Evolutionary conservation across 1,284 basidiomycete species (phyloP).

Genomic region (Anthracocystis walkeri): DNA sequence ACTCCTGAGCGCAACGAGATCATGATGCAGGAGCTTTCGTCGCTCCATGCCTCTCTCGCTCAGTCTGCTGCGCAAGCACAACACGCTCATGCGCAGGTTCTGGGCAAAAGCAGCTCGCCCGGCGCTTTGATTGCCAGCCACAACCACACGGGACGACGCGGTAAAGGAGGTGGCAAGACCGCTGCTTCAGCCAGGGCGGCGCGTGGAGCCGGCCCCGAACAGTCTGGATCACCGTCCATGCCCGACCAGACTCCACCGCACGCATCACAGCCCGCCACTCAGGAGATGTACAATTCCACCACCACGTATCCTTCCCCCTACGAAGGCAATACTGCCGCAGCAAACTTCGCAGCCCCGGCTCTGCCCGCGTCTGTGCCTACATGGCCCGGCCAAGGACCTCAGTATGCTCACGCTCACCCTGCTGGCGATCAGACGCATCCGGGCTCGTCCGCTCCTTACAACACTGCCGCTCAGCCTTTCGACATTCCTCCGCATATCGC

Average conservation of each 20-base stretch:
- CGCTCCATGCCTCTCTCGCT: constrained; percentile 83
- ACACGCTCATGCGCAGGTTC: constrained; percentile 58
- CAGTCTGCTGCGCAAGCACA: constrained; percentile 66
- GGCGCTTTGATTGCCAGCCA: constrained; percentile 44
- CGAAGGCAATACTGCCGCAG: constrained; percentile 8
- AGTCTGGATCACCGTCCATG: constrained; percentile 17
- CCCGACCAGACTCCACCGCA: constrained; percentile 4
- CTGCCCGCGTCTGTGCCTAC: constrained; percentile 8
- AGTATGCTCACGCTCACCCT: constrained; percentile 28
- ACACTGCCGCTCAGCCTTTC: constrained; percentile 14
- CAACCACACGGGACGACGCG: constrained; percentile 45
- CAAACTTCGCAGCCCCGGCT: constrained; percentile 15
- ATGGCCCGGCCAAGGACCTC: constrained; percentile 22
- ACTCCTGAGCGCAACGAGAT: constrained; percentile 84
- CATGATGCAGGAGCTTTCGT: constrained; percentile 89
- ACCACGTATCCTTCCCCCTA: constrained; percentile 16
- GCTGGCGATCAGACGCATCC: constrained; percentile 8
- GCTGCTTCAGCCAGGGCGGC: constrained; percentile 30
- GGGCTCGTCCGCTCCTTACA: constrained; percentile 6
- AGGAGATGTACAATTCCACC: constrained; percentile 14
- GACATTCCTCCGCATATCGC: constrained; percentile 18
- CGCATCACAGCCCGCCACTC: neutral
- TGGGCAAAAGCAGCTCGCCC: constrained; percentile 54
- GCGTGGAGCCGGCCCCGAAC: constrained; percentile 19
- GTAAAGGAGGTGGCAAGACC: constrained; percentile 38